A percentile compares a stretch with the other conserved stretches of the same genome.
Conservation (phyloP, 768 basidiomycete species). For the Multifurca ochricompacta region DNA sequence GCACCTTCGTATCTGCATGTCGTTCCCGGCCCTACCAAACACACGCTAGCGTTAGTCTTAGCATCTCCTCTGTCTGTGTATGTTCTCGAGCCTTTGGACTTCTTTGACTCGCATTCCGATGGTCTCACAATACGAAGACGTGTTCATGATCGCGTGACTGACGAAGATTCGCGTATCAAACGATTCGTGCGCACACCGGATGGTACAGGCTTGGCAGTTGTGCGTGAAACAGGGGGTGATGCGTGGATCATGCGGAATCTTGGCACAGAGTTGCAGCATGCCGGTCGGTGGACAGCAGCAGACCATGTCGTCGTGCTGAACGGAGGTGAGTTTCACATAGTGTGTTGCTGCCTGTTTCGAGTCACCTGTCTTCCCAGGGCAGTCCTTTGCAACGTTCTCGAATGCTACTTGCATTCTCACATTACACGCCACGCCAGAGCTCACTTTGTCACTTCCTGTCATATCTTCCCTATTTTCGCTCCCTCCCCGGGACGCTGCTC, state of each 20-base stretch:
- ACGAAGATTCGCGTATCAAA: conserved; percentile 32
- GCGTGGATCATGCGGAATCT: conserved; percentile 48
- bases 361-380: conserved; percentile 33
- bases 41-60: conserved; percentile 43
- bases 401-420: conserved; percentile 39
- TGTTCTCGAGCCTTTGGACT: conserved; percentile 46
- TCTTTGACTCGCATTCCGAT: conserved; percentile 52
- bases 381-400: conserved; percentile 52
- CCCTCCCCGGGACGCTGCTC: conserved; percentile 32
- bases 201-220: conserved; percentile 63
- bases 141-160: conserved; percentile 4
- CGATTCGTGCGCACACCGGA: conserved; percentile 73
- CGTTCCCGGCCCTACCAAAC: conserved; percentile 39
- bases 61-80: conserved; percentile 59
- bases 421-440: conserved; percentile 43
- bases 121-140: conserved; percentile 34
- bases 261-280: conserved; percentile 41
- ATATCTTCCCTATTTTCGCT: conserved; percentile 59
- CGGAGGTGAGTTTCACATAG: conserved; percentile 38
- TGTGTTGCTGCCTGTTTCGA: not conserved
- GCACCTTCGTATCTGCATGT: conserved; percentile 47
- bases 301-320: conserved; percentile 68
- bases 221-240: conserved; percentile 56
- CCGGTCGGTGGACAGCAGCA: conserved; percentile 45
- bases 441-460: conserved; percentile 38